Base-by-base conservation (phyloP, 805 yeast species). In the Candida ponderosae region DNA sequence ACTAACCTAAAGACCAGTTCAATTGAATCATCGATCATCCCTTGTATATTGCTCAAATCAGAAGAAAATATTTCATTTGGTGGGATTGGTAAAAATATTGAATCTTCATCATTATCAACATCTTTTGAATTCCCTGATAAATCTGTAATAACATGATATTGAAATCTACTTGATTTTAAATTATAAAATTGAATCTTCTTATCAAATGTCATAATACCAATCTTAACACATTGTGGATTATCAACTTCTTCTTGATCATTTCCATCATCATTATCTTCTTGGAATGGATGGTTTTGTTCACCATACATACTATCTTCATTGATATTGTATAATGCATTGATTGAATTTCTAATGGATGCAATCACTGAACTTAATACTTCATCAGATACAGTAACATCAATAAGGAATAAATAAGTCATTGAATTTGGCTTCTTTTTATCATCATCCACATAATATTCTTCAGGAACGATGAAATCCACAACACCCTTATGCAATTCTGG, bases 401-500 rank as follows among this genome's bases (percentile, higher is more conserved):
- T 66, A 47, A 81, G 66, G 49, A 85, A 86, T 18, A 87, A 72
- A 54, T 79, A 84, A 49, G 76, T 81, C 40, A 85, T 60, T 2
- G 81, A 76, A 15, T 59, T 48, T 7, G 77, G 66, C 7, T 57
- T 53, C 4, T 45, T 50, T 5, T 54, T 56, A 7, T 62, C 66
- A 27, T 69, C n/a, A 21, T n/a, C n/a, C n/a, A 68, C 62, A 57
- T 84, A 79, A 57, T 86, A 90, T 32, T 72, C 76, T 14, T 66
- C 59, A 2, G 96, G 95, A 4, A 86, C 96, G 6, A 78, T 56
- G 42, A 85, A 74, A 49, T 93, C 99, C 44, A 86, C 88, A 11
- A 88, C 84, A 14, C 97, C 97, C 32, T 66, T 71, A 43, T 72
- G 76, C 34, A 90, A 65, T 51, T 90, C 97, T 0, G 95, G 89